Percentiles rank a stretch among this genome's conserved stretches.
Conservation (phyloP, 2,329 filamentous ascomycete species). For the Neopestalotiopsis sp. region DNA sequence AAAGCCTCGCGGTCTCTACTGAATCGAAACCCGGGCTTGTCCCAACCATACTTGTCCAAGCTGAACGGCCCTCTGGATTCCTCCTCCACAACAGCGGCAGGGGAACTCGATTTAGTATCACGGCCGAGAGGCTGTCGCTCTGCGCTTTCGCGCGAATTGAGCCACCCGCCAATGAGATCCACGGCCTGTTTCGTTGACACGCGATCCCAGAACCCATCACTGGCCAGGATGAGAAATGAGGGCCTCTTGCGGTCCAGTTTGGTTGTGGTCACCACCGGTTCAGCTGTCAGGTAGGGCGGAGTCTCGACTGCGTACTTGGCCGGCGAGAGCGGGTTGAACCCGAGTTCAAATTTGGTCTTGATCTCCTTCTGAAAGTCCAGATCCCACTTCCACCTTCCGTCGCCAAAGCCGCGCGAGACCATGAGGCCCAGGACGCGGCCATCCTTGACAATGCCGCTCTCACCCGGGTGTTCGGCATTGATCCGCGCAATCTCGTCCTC, state of each 20-base stretch:
- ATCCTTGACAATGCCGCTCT: slow-evolving; percentile 60
- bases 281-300: slow-evolving; percentile 69
- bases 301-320: slow-evolving; percentile 44
- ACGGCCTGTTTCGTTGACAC: slow-evolving; percentile 64
- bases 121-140: slow-evolving; percentile 29
- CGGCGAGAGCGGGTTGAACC: slow-evolving; percentile 38
- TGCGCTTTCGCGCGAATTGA: slow-evolving; percentile 37
- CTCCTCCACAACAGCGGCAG: neutral
- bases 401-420: slow-evolving; percentile 71
- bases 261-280: slow-evolving; percentile 67
- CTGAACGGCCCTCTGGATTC: slow-evolving; percentile 16
- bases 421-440: slow-evolving; percentile 66
- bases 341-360: slow-evolving; percentile 50
- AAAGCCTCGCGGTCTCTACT: slow-evolving; percentile 68
- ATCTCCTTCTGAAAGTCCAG: slow-evolving; percentile 49
- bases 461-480: slow-evolving; percentile 63
- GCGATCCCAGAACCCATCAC: slow-evolving; percentile 70
- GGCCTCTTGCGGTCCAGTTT: slow-evolving; percentile 49
- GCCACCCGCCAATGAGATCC: slow-evolving; percentile 60
- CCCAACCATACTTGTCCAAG: slow-evolving; percentile 12
- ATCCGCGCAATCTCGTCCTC: slow-evolving; percentile 60
- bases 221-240: slow-evolving; percentile 69
- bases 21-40: slow-evolving; percentile 3
- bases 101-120: neutral
- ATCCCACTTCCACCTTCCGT: slow-evolving; percentile 70